Conservation (phyloP, 164 flowering plant species). For the Vitis labrusca region DNA sequence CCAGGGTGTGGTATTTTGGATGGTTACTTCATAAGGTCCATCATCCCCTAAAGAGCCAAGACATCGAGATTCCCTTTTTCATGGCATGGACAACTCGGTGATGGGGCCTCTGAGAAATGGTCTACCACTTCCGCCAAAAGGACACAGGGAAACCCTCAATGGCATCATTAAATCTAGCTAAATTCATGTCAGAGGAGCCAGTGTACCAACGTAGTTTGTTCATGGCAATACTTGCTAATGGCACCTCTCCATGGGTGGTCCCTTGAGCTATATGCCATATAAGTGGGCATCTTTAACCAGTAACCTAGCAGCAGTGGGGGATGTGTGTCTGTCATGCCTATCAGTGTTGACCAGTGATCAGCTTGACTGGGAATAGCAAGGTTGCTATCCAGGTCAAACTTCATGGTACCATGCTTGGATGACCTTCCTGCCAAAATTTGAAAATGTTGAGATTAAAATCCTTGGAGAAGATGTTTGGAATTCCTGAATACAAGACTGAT, state of each 20-base stretch:
- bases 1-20: slow-evolving; percentile 61
- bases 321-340: slow-evolving; percentile 82
- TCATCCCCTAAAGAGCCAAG: slow-evolving; percentile 50
- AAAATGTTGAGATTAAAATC: no score
- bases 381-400: slow-evolving; percentile 28
- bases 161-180: slow-evolving; percentile 63
- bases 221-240: slow-evolving; percentile 60
- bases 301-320: slow-evolving; percentile 62
- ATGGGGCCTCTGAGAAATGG: slow-evolving; percentile 33
- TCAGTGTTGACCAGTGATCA: slow-evolving; percentile 34
- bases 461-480: no score
- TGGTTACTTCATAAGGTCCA: slow-evolving; percentile 37
- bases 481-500: no score
- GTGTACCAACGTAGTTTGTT: slow-evolving; percentile 59
- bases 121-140: slow-evolving; percentile 54
- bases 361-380: neutral
- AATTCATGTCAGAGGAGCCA: slow-evolving; percentile 51
- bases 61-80: slow-evolving; percentile 44
- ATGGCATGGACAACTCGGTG: slow-evolving; percentile 62
- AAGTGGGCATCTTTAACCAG: slow-evolving; percentile 49
- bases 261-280: slow-evolving; percentile 55
- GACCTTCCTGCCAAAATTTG: no score
- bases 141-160: slow-evolving; percentile 16
- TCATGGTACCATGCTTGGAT: slow-evolving; percentile 48
- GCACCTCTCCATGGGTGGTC: slow-evolving; percentile 71